These are phyloP conservation scores for Pyrenula massariospora DNA, from an alignment of 495 filamentous ascomycete genomes.

Conservation along the genomic window DNA sequence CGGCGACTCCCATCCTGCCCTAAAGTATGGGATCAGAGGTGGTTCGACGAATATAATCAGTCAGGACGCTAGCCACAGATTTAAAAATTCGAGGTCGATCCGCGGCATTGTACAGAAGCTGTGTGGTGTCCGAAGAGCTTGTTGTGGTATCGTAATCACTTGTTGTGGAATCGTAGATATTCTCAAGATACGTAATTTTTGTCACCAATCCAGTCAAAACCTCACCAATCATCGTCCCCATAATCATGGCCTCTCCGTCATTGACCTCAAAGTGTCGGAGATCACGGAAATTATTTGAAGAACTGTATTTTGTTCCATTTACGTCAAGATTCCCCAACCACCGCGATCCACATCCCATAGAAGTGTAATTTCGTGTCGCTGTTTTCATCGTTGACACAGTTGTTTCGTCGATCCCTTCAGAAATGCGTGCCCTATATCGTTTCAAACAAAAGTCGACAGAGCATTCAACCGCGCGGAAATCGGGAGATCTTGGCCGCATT, in stretches of 20 bases:
- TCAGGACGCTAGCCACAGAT: not conserved
- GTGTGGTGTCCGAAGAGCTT: not conserved
- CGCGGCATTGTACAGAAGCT: not conserved
- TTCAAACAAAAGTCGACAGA: not conserved
- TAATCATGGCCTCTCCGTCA: not conserved
- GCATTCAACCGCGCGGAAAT: not conserved
- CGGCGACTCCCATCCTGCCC: not conserved
- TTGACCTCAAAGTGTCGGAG: not conserved
- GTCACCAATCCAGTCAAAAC: too few relatives aligned
- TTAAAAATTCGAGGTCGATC: not conserved
- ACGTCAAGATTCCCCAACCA: not conserved
- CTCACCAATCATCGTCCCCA: not conserved
- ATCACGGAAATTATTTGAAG: not conserved
- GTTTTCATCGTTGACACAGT: not conserved
- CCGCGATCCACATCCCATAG: not conserved
- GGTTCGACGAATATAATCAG: not conserved
- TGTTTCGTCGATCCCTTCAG: not conserved
- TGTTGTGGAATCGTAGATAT: not conserved
- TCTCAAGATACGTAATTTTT: not conserved
- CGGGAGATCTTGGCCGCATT: not conserved
- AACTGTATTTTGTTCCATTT: not conserved
- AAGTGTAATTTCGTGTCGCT: not conserved
- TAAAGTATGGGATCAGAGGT: not conserved
- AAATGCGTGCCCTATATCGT: not conserved
- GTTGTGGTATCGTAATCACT: not conserved